Conservation (phyloP, 495 filamentous ascomycete species). For the Clohesyomyces aquaticus region DNA sequence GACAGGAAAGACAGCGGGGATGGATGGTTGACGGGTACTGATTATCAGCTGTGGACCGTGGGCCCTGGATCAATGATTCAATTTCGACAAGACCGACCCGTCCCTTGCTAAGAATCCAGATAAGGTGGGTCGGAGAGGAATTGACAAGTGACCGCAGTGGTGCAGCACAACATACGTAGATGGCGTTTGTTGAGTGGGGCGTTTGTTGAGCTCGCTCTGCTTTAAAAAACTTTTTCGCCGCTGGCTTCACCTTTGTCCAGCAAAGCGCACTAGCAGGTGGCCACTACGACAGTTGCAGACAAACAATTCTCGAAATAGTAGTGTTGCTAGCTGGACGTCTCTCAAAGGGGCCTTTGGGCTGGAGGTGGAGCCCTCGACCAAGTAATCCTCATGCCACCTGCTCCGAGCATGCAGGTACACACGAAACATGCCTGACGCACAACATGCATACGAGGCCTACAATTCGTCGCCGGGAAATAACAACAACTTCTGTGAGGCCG, state of each 20-base stretch:
- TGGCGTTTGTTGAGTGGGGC: slow-evolving; percentile 3
- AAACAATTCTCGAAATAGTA: no score
- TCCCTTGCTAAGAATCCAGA: slow-evolving; percentile 9
- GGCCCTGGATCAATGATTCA: neutral
- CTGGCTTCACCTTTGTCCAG: neutral
- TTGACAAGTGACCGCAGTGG: slow-evolving; percentile 5
- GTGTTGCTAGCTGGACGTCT: no score
- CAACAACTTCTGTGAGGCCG: neutral
- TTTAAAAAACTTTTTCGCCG: neutral
- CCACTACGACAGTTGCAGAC: neutral
- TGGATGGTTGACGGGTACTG: no score
- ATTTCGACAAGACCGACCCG: slow-evolving; percentile 5
- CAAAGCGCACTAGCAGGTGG: neutral
- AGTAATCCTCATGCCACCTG: neutral
- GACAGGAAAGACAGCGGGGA: neutral
- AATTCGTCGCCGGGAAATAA: slow-evolving; percentile 1
- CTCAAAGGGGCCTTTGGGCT: no score
- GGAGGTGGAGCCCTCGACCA: neutral
- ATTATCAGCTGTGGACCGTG: no score
- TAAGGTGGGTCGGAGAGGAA: slow-evolving; percentile 19
- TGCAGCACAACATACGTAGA: neutral
- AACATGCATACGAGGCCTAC: neutral
- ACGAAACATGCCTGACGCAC: neutral
- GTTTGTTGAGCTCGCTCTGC: neutral
- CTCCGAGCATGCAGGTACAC: slow-evolving; percentile 9